These are phyloP conservation scores for Epithele typhae DNA, from an alignment of 768 basidiomycete genomes.

Conservation along the genomic window DNA sequence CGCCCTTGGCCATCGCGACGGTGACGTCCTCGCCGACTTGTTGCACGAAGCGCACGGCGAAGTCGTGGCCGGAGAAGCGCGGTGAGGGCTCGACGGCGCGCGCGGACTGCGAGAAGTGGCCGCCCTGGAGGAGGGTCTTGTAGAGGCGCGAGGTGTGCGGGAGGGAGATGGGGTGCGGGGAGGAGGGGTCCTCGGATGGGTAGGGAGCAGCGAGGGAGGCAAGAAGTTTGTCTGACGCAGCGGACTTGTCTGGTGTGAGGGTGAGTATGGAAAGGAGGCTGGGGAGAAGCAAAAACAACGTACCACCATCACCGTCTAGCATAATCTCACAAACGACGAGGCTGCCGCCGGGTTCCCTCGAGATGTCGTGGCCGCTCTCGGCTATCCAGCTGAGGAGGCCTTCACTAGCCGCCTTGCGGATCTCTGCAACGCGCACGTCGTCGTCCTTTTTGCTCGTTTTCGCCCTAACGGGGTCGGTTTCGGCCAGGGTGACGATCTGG, in stretches of 20 bases:
- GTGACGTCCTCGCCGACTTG: conserved; percentile 48
- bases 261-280: no score
- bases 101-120: conserved; percentile 71
- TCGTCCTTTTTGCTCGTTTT: conserved; percentile 84
- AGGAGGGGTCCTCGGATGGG: conserved; percentile 44
- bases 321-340: conserved; percentile 77
- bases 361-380: conserved; percentile 53
- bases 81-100: conserved; percentile 48
- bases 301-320: conserved; percentile 84
- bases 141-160: conserved; percentile 81
- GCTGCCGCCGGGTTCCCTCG: conserved; percentile 76
- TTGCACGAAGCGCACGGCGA: conserved; percentile 56
- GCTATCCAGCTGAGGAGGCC: conserved; percentile 68
- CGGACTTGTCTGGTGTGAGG: conserved; percentile 68
- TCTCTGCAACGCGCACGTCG: conserved; percentile 59
- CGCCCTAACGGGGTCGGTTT: conserved; percentile 64
- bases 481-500: conserved; percentile 56
- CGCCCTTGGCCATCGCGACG: conserved; percentile 51
- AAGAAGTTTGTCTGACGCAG: conserved; percentile 58
- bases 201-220: conserved; percentile 51
- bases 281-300: conserved; percentile 19
- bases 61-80: conserved; percentile 52
- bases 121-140: conserved; percentile 88
- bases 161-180: conserved; percentile 71
- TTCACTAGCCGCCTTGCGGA: conserved; percentile 69